Percentiles rank a stretch among this genome's conserved stretches.
phyloP scores from a whole-genome alignment of 805 yeast genomes.

The Dipodascopsis tothii region DNA sequence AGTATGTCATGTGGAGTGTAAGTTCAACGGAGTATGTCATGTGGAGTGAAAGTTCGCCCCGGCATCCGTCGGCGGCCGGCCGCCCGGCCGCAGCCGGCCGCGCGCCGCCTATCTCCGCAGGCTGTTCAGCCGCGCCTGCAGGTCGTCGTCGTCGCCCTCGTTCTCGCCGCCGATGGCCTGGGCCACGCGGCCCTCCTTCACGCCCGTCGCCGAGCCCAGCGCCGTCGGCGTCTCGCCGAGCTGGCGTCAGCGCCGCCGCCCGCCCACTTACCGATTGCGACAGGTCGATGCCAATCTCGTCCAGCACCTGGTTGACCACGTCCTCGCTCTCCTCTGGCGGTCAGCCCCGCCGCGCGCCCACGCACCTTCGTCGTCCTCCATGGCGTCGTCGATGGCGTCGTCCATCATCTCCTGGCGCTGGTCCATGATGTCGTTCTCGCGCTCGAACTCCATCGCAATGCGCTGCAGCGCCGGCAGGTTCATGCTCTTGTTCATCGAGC shows the following conservation, averaged over 20 bases:
- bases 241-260: slow-evolving; percentile 5
- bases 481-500: slow-evolving; percentile 84
- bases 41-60: too few species aligned
- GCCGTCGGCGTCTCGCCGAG: slow-evolving; percentile 39
- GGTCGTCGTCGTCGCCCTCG: slow-evolving; percentile 61
- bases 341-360: not conserved
- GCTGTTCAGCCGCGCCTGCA: slow-evolving; percentile 74
- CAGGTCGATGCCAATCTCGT: slow-evolving; percentile 90
- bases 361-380: slow-evolving; percentile 74
- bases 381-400: slow-evolving; percentile 92
- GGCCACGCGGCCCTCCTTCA: slow-evolving; percentile 38
- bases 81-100: too few species aligned
- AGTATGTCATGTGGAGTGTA: too few species aligned
- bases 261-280: slow-evolving; percentile 33
- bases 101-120: slow-evolving; percentile 38
- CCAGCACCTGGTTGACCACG: slow-evolving; percentile 73
- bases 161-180: slow-evolving; percentile 42
- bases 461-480: slow-evolving; percentile 81
- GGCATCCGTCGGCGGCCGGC: too few species aligned
- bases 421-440: slow-evolving; percentile 92
- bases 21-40: too few species aligned
- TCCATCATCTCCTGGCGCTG: slow-evolving; percentile 99
- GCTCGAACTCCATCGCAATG: slow-evolving; percentile 92
- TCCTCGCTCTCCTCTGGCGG: slow-evolving; percentile 26
- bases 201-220: slow-evolving; percentile 23